Percentiles rank a stretch among this genome's conserved stretches.
Conservation (phyloP, 148 eudicot genomes). For the Cornus suecica region DNA sequence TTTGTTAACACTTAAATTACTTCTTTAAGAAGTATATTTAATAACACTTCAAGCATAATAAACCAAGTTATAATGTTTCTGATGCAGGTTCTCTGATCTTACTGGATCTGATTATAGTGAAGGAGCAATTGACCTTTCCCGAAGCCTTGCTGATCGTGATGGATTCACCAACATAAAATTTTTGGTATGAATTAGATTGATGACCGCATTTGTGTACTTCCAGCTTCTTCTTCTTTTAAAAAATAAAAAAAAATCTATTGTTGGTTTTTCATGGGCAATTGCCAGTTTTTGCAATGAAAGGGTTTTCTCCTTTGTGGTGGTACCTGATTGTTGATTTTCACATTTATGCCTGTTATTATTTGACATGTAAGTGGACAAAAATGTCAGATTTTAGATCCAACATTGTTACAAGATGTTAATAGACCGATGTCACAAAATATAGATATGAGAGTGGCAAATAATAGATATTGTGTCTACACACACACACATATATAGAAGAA, state of each 20-base stretch:
- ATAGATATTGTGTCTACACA: no score
- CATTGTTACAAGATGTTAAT: neutral
- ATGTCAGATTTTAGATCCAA: neutral
- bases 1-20: neutral
- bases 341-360: no score
- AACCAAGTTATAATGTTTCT: constrained; percentile 13
- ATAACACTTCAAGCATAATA: neutral
- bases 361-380: neutral
- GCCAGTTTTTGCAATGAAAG: neutral
- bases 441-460: no score
- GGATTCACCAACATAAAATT: constrained; percentile 65
- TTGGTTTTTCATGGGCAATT: neutral
- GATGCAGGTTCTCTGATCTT: constrained; percentile 81
- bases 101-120: constrained; percentile 95
- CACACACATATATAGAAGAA: no score
- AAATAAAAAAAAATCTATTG: neutral
- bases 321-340: neutral
- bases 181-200: constrained; percentile 45
- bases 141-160: constrained; percentile 83
- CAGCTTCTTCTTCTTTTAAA: neutral
- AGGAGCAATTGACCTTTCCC: constrained; percentile 93
- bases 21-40: neutral
- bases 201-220: neutral
- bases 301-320: neutral
- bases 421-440: no score